Percentiles rank a stretch among this genome's conserved stretches.
These are phyloP conservation scores for Blastosporella zonata DNA, from an alignment of 1,284 basidiomycete species.

Conservation along the genomic window DNA sequence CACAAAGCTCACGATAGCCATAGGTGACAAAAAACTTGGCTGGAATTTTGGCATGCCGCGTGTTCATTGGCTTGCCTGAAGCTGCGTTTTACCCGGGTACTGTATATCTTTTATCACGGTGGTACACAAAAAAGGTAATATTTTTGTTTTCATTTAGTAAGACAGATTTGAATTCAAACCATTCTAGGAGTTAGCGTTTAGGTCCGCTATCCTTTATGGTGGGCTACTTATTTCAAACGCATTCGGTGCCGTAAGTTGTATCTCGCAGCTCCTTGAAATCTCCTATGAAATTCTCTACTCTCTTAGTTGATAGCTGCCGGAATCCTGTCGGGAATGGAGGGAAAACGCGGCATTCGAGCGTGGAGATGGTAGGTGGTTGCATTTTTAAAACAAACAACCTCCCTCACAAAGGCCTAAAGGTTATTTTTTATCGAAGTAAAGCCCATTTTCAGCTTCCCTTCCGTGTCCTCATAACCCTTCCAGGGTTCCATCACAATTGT, in stretches of 20 bases:
- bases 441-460: background rate
- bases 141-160: background rate
- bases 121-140: conserved; percentile 63
- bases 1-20: background rate
- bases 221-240: conserved; percentile 75
- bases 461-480: background rate
- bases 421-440: conserved; percentile 60
- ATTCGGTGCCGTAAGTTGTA: conserved; percentile 59
- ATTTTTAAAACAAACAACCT: background rate
- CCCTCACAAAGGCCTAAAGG: conserved; percentile 30
- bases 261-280: background rate
- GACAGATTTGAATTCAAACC: background rate
- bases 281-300: background rate
- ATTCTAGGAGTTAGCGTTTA: conserved; percentile 57
- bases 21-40: conserved; percentile 54
- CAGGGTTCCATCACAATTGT: conserved; percentile 57
- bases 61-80: conserved; percentile 66
- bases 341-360: conserved; percentile 60
- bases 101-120: conserved; percentile 58
- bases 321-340: conserved; percentile 69
- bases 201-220: conserved; percentile 67
- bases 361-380: conserved; percentile 58
- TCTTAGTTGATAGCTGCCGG: conserved; percentile 63
- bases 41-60: conserved; percentile 55
- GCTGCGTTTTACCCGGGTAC: conserved; percentile 65